These are phyloP conservation scores for Aspergillus asperescens DNA, from an alignment of 495 filamentous ascomycete genomes.

Conservation along the genomic window DNA sequence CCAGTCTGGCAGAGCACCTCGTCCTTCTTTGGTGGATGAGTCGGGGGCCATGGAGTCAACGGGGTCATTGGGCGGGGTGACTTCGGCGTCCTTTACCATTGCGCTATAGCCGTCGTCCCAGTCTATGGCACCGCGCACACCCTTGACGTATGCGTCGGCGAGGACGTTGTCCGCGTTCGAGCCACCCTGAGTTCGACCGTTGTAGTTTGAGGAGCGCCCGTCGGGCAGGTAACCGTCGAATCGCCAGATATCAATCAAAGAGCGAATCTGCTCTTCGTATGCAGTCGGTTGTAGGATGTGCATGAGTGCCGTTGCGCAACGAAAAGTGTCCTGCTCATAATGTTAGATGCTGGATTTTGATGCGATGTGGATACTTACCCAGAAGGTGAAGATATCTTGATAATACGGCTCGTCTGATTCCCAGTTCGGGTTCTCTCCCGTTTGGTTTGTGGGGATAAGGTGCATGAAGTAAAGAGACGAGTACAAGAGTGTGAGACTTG, in stretches of 20 bases:
- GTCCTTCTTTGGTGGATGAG: conserved; percentile 63
- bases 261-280: conserved; percentile 63
- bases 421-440: conserved; percentile 68
- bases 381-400: conserved; percentile 43
- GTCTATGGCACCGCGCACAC: conserved; percentile 57
- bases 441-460: conserved; percentile 64
- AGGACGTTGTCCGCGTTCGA: conserved; percentile 71
- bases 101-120: conserved; percentile 66
- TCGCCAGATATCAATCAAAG: conserved; percentile 65
- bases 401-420: conserved; percentile 57
- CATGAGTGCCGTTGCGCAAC: conserved; percentile 57
- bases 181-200: conserved; percentile 66
- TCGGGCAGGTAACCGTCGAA: conserved; percentile 63
- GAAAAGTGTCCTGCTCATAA: conserved; percentile 51
- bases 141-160: conserved; percentile 71
- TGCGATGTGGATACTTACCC: conserved; percentile 37
- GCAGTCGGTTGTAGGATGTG: conserved; percentile 59
- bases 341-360: background rate
- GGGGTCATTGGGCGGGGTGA: conserved; percentile 56
- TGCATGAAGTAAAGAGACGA: conserved; percentile 64
- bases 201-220: conserved; percentile 64
- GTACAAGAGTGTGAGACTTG: conserved; percentile 57
- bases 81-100: conserved; percentile 67
- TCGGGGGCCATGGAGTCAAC: conserved; percentile 55
- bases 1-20: conserved; percentile 70